phyloP scores from a whole-genome alignment of 192 early-diverging fungal genomes.

The Coemansia sp. region DNA sequence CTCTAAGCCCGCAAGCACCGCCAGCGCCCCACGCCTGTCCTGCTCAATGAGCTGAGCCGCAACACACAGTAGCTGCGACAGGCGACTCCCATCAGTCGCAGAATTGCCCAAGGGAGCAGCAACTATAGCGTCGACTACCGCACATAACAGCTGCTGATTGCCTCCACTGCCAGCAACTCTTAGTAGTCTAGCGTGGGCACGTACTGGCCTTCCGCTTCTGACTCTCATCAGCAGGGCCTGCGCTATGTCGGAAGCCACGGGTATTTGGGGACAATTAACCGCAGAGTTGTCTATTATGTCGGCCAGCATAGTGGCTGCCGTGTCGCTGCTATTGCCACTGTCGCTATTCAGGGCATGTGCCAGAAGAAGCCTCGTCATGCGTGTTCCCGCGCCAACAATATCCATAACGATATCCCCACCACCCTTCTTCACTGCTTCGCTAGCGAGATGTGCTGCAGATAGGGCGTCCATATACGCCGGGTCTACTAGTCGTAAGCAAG shows the following conservation, averaged over 20 bases:
- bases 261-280: neutral
- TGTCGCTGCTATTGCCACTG: neutral
- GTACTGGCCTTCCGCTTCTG: neutral
- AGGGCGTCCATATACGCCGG: constrained; percentile 34
- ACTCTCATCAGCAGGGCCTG: constrained; percentile 12
- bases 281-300: constrained; percentile 21
- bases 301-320: constrained; percentile 25
- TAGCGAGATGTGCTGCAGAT: neutral
- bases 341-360: neutral
- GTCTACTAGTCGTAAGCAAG: constrained; percentile 35
- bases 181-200: constrained; percentile 13
- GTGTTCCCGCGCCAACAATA: constrained; percentile 14
- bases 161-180: neutral
- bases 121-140: constrained; percentile 6
- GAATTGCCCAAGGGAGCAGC: neutral
- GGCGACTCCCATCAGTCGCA: neutral
- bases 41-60: constrained; percentile 18
- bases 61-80: constrained; percentile 30
- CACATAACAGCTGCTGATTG: neutral
- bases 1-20: neutral
- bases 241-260: neutral
- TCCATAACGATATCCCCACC: neutral
- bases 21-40: neutral
- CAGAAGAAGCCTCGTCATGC: constrained; percentile 9
- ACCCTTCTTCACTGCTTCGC: neutral